Percentiles rank a stretch among this genome's conserved stretches.
Evolutionary conservation across 2,329 filamentous ascomycete species (phyloP).

Genomic region (Epichloe coenophiala): DNA sequence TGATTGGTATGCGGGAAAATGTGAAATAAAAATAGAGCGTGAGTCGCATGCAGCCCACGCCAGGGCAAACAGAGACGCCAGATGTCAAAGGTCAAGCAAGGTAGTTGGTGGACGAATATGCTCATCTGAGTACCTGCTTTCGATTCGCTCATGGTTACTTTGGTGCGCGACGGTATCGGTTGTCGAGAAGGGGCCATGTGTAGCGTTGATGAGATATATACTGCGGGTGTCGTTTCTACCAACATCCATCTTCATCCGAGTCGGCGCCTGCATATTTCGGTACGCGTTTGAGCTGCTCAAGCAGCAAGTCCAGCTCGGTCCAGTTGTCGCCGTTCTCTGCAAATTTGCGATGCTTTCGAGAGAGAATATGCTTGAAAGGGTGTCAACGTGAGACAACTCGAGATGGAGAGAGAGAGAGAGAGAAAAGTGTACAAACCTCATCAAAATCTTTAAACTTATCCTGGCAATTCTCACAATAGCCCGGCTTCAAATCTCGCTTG

Average conservation of each 20-base stretch:
- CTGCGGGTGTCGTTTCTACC: constrained; percentile 4
- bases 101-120: background rate
- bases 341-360: constrained; percentile 88
- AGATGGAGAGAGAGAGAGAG: no score
- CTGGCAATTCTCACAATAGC: constrained; percentile 96
- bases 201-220: background rate
- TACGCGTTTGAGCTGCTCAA: constrained; percentile 61
- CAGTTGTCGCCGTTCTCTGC: constrained; percentile 76
- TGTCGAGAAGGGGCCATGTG: background rate
- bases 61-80: background rate
- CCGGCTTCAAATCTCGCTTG: constrained; percentile 80
- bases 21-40: background rate
- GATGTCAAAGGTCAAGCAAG: constrained; percentile 3
- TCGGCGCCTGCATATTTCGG: constrained; percentile 28
- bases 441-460: constrained; percentile 98
- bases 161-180: background rate
- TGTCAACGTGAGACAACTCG: background rate
- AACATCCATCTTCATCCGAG: constrained; percentile 17
- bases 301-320: constrained; percentile 70
- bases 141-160: background rate
- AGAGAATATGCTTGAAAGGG: constrained; percentile 57
- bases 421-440: constrained; percentile 44
- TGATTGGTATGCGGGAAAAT: constrained; percentile 12
- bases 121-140: background rate
- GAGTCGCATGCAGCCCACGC: background rate